Evolutionary conservation across 331 rosid species (phyloP).

Genomic region (Quercus tomentella): DNA sequence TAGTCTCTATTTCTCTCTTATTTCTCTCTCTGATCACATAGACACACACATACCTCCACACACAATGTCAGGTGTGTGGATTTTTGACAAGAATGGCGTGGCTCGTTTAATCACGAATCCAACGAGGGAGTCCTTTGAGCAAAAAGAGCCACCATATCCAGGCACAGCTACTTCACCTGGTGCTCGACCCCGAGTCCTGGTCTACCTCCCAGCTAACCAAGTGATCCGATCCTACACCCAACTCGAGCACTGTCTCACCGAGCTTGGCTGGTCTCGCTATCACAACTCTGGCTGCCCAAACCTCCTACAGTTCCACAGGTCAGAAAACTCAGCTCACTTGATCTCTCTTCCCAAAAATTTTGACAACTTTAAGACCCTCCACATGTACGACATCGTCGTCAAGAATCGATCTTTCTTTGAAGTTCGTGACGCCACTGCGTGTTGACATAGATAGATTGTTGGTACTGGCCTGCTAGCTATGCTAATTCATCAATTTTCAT

Average conservation of each 20-base stretch:
- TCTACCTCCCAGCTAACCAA: conserved; percentile 65
- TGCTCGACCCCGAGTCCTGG: conserved; percentile 66
- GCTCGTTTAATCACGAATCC: conserved; percentile 67
- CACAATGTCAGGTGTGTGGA: conserved; percentile 91
- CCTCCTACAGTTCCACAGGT: conserved; percentile 80
- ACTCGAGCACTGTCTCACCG: conserved; percentile 62
- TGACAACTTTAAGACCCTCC: conserved; percentile 46
- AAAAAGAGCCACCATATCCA: conserved; percentile 36
- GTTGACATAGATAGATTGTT: too few species aligned
- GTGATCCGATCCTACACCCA: conserved; percentile 55
- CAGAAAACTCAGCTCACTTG: conserved; percentile 54
- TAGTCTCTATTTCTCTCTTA: not conserved
- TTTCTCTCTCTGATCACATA: not conserved
- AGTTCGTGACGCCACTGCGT: conserved; percentile 55
- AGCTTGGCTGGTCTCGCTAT: conserved; percentile 85
- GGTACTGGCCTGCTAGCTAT: not conserved
- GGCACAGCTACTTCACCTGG: conserved; percentile 83
- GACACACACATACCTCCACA: not conserved
- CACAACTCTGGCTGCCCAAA: conserved; percentile 24
- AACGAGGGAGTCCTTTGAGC: conserved; percentile 81
- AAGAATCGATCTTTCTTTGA: conserved; percentile 66
- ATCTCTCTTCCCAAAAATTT: conserved; percentile 62
- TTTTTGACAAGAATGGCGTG: conserved; percentile 87
- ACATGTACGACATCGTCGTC: conserved; percentile 79
- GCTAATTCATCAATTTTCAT: too few species aligned